Conservation (phyloP, 2,329 filamentous ascomycete species). For the Penicillium sp. region DNA sequence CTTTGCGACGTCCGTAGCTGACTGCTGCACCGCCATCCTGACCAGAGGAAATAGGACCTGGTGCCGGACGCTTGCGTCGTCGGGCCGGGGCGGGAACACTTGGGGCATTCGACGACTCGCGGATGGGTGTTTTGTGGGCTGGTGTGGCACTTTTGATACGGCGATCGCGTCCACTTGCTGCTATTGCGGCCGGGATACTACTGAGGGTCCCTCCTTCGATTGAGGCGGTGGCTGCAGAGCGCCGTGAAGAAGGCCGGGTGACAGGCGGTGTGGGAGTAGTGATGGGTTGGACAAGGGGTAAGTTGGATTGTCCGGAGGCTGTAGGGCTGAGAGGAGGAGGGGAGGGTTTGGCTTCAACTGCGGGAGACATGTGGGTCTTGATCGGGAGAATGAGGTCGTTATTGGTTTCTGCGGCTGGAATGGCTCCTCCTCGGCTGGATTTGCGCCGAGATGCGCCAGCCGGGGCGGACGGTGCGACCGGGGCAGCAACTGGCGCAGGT, state of each 20-base stretch:
- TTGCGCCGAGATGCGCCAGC: conserved; percentile 33
- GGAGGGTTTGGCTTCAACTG: conserved; percentile 21
- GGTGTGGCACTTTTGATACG: conserved; percentile 45
- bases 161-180: conserved; percentile 31
- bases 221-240: conserved; percentile 28
- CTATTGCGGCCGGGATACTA: conserved; percentile 11
- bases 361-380: conserved; percentile 14
- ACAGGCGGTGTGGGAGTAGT: conserved; percentile 33
- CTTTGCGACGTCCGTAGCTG: conserved; percentile 59
- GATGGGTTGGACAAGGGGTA: conserved; percentile 16
- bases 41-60: conserved; percentile 57
- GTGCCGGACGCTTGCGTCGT: conserved; percentile 59
- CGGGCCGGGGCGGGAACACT: conserved; percentile 37
- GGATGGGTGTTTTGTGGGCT: conserved; percentile 38
- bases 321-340: conserved; percentile 24
- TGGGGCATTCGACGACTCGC: conserved; percentile 42
- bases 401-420: conserved; percentile 34
- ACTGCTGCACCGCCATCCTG: conserved; percentile 61
- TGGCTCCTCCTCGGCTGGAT: conserved; percentile 44
- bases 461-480: conserved; percentile 1
- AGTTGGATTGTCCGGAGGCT: conserved; percentile 23
- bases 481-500: not conserved
- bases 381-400: conserved; percentile 30
- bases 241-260: conserved; percentile 35
- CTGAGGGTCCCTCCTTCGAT: conserved; percentile 24